phyloP scores from a whole-genome alignment of 176 grass and related monocot genomes.

The Otatea glauca region DNA sequence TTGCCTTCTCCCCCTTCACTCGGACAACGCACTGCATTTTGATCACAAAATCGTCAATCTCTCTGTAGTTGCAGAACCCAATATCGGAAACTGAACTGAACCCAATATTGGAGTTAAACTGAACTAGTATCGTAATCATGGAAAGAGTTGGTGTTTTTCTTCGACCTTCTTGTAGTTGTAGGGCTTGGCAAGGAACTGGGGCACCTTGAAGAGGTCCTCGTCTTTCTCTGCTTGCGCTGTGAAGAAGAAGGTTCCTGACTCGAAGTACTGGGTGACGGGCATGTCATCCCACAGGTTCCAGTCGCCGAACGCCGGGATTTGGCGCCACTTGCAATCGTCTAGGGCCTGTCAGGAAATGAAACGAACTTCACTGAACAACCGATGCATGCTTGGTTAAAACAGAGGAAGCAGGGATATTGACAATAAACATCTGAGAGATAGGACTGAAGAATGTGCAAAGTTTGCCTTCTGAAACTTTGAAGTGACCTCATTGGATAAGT shows the following conservation, averaged over 20 bases:
- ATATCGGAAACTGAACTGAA: not conserved
- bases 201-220: conserved; percentile 82
- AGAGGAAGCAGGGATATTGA: not conserved
- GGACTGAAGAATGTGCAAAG: not conserved
- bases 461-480: not conserved
- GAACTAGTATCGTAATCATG: not conserved
- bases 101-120: not conserved
- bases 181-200: conserved; percentile 56
- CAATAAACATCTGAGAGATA: not conserved
- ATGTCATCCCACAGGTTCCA: conserved; percentile 81
- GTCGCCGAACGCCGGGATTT: conserved; percentile 76
- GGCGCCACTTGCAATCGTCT: conserved; percentile 62
- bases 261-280: conserved; percentile 75
- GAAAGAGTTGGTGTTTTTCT: not conserved
- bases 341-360: conserved; percentile 19
- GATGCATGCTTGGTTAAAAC: not conserved
- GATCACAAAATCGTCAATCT: not conserved
- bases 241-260: conserved; percentile 69
- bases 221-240: conserved; percentile 57
- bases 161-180: conserved; percentile 69
- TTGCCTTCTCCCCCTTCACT: conserved; percentile 57
- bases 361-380: not conserved
- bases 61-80: not conserved
- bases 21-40: conserved; percentile 52
- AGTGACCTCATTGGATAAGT: not conserved